Conservation (phyloP, 305 asterid genomes). For the Salvia sclarea region DNA sequence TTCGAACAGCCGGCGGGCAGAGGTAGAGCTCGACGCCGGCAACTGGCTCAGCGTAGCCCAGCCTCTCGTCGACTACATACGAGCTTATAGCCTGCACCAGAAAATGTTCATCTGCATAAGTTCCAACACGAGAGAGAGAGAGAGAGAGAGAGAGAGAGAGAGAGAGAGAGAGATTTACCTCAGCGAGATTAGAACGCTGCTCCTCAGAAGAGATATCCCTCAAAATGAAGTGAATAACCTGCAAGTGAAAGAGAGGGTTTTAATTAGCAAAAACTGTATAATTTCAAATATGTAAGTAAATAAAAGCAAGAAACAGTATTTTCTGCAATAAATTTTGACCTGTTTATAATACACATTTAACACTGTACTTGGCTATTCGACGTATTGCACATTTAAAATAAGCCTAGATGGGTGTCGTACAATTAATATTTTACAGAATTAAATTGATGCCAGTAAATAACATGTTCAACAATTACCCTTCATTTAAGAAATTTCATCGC, state of each 20-base stretch:
- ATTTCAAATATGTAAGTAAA: neutral
- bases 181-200: constrained; percentile 54
- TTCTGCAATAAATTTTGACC: neutral
- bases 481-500: neutral
- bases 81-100: constrained; percentile 66
- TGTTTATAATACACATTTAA: neutral
- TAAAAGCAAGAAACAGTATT: neutral
- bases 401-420: neutral
- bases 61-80: constrained; percentile 67
- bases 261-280: neutral
- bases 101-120: neutral
- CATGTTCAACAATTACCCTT: neutral
- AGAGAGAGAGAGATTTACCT: constrained; percentile 46
- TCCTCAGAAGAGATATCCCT: constrained; percentile 56
- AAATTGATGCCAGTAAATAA: neutral
- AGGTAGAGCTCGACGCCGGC: constrained; percentile 82
- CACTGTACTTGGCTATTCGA: neutral
- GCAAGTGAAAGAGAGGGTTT: constrained; percentile 36
- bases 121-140: too few species aligned
- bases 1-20: constrained; percentile 64
- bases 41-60: constrained; percentile 87
- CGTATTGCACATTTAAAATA: neutral
- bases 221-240: constrained; percentile 74
- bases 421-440: neutral
- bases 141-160: too few species aligned